phyloP scores from a whole-genome alignment of 1,139 yeast species.

The Taphrina flavorubra region DNA sequence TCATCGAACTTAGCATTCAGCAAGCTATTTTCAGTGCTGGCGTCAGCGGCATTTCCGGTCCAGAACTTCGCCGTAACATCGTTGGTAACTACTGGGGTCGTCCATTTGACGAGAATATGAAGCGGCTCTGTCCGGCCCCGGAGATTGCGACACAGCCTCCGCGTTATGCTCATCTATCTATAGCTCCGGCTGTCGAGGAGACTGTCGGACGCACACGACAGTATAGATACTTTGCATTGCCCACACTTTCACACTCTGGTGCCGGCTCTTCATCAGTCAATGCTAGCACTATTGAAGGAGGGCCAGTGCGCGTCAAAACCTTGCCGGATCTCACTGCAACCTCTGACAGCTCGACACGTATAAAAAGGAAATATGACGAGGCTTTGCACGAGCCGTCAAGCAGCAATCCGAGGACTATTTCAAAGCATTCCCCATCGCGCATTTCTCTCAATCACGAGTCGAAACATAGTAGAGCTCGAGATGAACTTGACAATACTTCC shows the following conservation, averaged over 20 bases:
- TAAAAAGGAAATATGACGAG: neutral
- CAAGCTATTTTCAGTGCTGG: conserved; percentile 1
- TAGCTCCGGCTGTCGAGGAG: conserved; percentile 19
- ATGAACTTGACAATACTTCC: neutral
- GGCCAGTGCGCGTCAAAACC: no score
- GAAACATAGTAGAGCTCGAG: neutral
- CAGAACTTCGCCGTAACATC: neutral
- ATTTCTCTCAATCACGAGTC: neutral
- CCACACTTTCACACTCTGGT: neutral
- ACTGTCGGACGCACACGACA: conserved; percentile 8
- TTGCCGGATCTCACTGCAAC: neutral
- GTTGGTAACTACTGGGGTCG: conserved; percentile 14
- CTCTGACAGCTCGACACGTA: neutral
- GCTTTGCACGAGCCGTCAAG: neutral
- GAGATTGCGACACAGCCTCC: neutral
- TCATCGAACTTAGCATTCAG: conserved; percentile 9
- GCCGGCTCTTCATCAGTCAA: neutral
- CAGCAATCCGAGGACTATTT: neutral
- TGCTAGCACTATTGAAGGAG: neutral
- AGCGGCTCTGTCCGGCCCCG: conserved; percentile 17
- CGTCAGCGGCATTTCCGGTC: conserved; percentile 2
- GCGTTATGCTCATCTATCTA: conserved; percentile 3
- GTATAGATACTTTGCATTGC: conserved; percentile 5
- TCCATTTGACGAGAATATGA: conserved; percentile 23
- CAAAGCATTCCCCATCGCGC: neutral